These are phyloP conservation scores for Sclerotinia nivalis DNA, from an alignment of 2,329 filamentous ascomycete species.

Conservation along the genomic window DNA sequence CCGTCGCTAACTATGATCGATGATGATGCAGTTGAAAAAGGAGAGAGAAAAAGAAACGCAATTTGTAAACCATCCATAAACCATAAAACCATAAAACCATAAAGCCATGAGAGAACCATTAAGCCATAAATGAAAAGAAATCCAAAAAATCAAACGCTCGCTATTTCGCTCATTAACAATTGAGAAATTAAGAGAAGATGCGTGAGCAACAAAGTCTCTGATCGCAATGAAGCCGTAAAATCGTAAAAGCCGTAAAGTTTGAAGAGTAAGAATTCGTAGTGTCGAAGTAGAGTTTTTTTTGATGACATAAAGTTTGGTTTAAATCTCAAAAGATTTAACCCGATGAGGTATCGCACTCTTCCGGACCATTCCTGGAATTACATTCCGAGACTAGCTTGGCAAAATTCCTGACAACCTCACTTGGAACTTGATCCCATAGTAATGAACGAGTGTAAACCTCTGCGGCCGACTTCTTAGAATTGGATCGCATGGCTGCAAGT, in stretches of 20 bases:
- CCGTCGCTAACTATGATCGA: constrained; percentile 27
- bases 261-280: constrained; percentile 13
- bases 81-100: constrained; percentile 22
- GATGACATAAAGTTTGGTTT: not conserved
- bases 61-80: constrained; percentile 18
- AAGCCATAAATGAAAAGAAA: constrained; percentile 41
- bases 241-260: constrained; percentile 30
- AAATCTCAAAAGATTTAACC: constrained; percentile 5
- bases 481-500: constrained; percentile 73
- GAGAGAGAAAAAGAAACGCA: constrained; percentile 19
- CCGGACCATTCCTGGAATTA: constrained; percentile 46
- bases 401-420: constrained; percentile 89
- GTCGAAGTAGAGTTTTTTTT: constrained; percentile 23
- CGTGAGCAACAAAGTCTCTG: constrained; percentile 53
- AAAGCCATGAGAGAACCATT: constrained; percentile 33
- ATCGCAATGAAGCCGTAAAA: constrained; percentile 37
- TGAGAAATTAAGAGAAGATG: constrained; percentile 40
- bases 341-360: constrained; percentile 31
- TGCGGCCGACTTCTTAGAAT: constrained; percentile 71
- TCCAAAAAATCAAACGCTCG: constrained; percentile 38
- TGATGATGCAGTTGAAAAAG: constrained; percentile 20
- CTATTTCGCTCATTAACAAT: constrained; percentile 37
- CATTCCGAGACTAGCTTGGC: constrained; percentile 84
- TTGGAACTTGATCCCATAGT: constrained; percentile 90
- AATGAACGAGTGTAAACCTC: constrained; percentile 92